Conservation (phyloP, 805 yeast species). For the Lipomyces spencermartinsiae region DNA sequence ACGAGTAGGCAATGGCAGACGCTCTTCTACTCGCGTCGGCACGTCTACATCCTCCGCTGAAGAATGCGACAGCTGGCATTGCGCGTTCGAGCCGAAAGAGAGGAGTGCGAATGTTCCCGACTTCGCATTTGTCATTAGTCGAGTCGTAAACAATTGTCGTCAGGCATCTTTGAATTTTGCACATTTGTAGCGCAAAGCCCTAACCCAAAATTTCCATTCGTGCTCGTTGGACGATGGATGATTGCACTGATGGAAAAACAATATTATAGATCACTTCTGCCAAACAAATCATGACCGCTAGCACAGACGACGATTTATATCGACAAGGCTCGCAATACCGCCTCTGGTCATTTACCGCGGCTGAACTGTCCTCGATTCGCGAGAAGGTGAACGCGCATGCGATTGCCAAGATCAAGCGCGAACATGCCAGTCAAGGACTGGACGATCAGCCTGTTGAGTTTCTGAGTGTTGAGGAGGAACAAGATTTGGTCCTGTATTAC, state of each 20-base stretch:
- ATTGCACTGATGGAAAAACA: too few species aligned
- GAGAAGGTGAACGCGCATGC: slow-evolving; percentile 64
- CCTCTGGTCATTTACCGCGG: slow-evolving; percentile 80
- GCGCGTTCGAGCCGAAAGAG: slow-evolving; percentile 35
- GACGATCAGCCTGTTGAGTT: slow-evolving; percentile 49
- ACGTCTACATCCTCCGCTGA: slow-evolving; percentile 20
- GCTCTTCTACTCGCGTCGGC: slow-evolving; percentile 20
- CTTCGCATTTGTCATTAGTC: neutral
- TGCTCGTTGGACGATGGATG: too few species aligned
- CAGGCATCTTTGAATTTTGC: neutral
- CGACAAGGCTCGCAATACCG: slow-evolving; percentile 85
- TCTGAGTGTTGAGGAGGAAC: slow-evolving; percentile 73
- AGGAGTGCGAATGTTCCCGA: slow-evolving; percentile 8
- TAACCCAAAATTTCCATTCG: neutral
- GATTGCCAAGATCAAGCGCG: slow-evolving; percentile 46
- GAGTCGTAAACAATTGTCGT: neutral
- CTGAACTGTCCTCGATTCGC: slow-evolving; percentile 59
- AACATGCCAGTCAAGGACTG: slow-evolving; percentile 37
- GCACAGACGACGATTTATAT: slow-evolving; percentile 79
- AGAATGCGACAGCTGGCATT: slow-evolving; percentile 29
- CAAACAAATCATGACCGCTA: neutral
- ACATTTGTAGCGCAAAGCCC: too few species aligned
- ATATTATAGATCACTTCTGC: too few species aligned
- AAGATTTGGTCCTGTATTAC: slow-evolving; percentile 69
- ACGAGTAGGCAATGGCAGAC: neutral